Conservation (phyloP, 2,329 filamentous ascomycete species). For the Sporothrix variecibatus region DNA sequence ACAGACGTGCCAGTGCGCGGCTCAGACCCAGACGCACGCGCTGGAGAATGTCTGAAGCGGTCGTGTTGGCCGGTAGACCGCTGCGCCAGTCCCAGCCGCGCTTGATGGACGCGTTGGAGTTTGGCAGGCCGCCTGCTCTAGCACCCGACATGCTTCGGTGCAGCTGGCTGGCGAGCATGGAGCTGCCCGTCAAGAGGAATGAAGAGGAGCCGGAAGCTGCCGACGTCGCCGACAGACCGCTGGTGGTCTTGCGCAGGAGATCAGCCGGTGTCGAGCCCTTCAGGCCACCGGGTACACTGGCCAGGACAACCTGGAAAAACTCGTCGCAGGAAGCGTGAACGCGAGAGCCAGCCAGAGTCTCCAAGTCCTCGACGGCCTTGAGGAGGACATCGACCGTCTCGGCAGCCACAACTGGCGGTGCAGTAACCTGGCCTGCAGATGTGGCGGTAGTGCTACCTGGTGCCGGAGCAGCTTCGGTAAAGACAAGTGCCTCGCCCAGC, state of each 20-base stretch:
- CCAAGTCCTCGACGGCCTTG: conserved; percentile 75
- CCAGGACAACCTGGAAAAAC: conserved; percentile 73
- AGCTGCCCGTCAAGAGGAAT: conserved; percentile 72
- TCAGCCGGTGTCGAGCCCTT: conserved; percentile 65
- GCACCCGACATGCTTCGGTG: conserved; percentile 62
- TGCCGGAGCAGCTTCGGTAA: conserved; percentile 55
- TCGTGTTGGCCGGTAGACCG: conserved; percentile 57
- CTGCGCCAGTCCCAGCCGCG: conserved; percentile 61
- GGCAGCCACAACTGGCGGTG: conserved; percentile 53
- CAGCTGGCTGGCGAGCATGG: conserved; percentile 65
- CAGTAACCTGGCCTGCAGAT: neutral
- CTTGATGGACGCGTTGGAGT: conserved; percentile 35
- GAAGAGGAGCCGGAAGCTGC: conserved; percentile 45
- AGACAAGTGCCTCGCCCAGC: conserved; percentile 79
- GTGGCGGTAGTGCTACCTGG: neutral
- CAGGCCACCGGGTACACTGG: conserved; percentile 60
- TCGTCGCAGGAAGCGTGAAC: conserved; percentile 76
- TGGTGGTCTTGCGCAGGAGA: conserved; percentile 60
- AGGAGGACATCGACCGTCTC: conserved; percentile 74
- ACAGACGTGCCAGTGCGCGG: conserved; percentile 69
- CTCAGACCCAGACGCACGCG: conserved; percentile 73
- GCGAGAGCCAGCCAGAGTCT: conserved; percentile 68
- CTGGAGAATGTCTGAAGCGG: conserved; percentile 69
- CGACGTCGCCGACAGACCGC: conserved; percentile 33
- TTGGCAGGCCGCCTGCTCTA: conserved; percentile 47